phyloP scores from a whole-genome alignment of 2,329 filamentous ascomycete genomes.

The Fusarium cyanostomum region DNA sequence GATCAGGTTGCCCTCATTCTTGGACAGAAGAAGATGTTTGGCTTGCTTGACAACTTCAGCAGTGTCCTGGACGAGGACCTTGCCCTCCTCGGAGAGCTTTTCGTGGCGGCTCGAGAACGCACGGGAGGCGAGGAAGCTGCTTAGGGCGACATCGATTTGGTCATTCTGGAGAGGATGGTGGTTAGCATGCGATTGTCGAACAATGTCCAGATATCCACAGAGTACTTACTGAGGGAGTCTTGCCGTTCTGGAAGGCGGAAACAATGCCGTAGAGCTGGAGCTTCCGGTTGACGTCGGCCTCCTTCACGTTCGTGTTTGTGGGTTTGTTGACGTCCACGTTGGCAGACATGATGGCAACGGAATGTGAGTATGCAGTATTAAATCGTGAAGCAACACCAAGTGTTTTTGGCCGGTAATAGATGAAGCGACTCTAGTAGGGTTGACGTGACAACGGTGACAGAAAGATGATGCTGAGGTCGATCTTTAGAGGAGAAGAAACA shows the following conservation, averaged over 20 bases:
- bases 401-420: slow-evolving; percentile 5
- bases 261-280: slow-evolving; percentile 94
- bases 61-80: slow-evolving; percentile 79
- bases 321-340: slow-evolving; percentile 74
- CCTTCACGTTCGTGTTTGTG: slow-evolving; percentile 77
- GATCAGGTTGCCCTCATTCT: slow-evolving; percentile 93
- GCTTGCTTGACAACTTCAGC: slow-evolving; percentile 83
- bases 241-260: slow-evolving; percentile 85
- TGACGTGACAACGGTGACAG: not conserved
- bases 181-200: slow-evolving; percentile 3
- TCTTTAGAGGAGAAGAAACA: slow-evolving; percentile 1
- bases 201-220: no score
- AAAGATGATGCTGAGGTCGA: slow-evolving; percentile 10
- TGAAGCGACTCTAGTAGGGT: slow-evolving; percentile 9
- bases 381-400: slow-evolving; percentile 15
- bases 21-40: slow-evolving; percentile 85
- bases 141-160: slow-evolving; percentile 94
- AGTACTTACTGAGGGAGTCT: slow-evolving; percentile 81
- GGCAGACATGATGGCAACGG: slow-evolving; percentile 47
- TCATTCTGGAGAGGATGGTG: slow-evolving; percentile 70
- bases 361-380: slow-evolving; percentile 29
- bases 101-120: slow-evolving; percentile 74
- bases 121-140: slow-evolving; percentile 81
- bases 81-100: slow-evolving; percentile 85
- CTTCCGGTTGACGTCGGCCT: slow-evolving; percentile 90